phyloP scores from a whole-genome alignment of 768 basidiomycete species.

The Trametes cingulata region DNA sequence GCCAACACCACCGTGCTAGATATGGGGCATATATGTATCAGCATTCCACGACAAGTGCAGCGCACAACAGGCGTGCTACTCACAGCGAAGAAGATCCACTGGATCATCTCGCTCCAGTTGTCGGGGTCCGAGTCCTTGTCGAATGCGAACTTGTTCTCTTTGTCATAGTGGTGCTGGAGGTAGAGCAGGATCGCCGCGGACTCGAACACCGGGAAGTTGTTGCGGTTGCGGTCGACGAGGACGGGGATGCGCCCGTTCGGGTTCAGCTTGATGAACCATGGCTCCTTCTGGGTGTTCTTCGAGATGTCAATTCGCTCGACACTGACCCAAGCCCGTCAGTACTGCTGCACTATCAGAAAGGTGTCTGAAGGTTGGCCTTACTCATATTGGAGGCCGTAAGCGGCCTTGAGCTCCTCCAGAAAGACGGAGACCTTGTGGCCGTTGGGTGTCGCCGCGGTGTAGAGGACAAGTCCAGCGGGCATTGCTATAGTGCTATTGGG shows the following conservation, averaged over 20 bases:
- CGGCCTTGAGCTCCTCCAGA: constrained; percentile 55
- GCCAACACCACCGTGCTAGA: constrained; percentile 75
- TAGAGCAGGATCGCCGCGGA: constrained; percentile 84
- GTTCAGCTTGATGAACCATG: constrained; percentile 74
- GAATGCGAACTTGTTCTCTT: constrained; percentile 69
- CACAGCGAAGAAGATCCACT: constrained; percentile 88
- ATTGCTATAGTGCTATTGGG: no score
- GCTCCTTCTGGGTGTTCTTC: constrained; percentile 74
- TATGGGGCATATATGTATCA: background rate
- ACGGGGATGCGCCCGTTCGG: constrained; percentile 77
- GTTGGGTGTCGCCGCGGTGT: constrained; percentile 50
- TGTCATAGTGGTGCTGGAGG: constrained; percentile 79
- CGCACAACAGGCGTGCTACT: constrained; percentile 16
- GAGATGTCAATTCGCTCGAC: constrained; percentile 53
- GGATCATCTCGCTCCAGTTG: constrained; percentile 69
- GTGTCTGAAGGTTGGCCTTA: constrained; percentile 25
- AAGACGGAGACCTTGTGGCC: constrained; percentile 49
- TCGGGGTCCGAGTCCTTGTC: constrained; percentile 52
- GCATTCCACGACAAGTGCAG: background rate
- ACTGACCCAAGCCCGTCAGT: constrained; percentile 31
- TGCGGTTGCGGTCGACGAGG: constrained; percentile 49
- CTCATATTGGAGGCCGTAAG: constrained; percentile 52
- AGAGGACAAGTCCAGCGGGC: constrained; percentile 19
- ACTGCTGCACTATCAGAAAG: background rate
- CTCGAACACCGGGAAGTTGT: constrained; percentile 72